Base-by-base conservation (phyloP, 192 early-diverging fungal genomes). In the Neocallimastix lanati region DNA sequence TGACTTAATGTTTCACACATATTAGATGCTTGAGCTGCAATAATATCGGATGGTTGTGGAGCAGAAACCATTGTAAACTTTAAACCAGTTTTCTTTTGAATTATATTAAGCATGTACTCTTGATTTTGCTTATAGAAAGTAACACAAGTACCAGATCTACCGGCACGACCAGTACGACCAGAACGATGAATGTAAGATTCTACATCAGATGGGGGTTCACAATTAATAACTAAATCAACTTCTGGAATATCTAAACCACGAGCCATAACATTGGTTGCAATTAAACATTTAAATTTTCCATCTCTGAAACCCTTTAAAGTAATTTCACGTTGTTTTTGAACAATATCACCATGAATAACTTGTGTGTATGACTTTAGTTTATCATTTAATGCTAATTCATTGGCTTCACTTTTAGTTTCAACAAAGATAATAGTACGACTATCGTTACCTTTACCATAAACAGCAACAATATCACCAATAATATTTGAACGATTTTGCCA, bases 211-310 rank as follows among this genome's bases (percentile, higher is more conserved):
- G 96, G 96, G 76, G 96, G 96, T 81, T 97, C 95, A 82, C 92
- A 92, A 86, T 98, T 97, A 87, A 98, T 94, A 28, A 98, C 96
- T 38, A 98, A 86, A 88, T 97, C 96, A 77, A 97, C 94, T 86
- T 96, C 93, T 58, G 94, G 95, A 81, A 98, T 96, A 88, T 97
- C 95, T 80, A 97, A 88, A 81, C 96, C 96, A 85, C 96, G 94
- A 29, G 95, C 96, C 38, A 93, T 90, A 28, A 98, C 96, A 84
- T 98, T 96, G 5, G 96, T 97, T 83, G 94, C 93, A 36, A 98
- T 92, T 78, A 97, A 92, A 82, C 89, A 92, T 80, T 86, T 87
- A 84, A 93, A 92, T 80, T 94, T 94, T 12, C 92, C 93, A 76
- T 95, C 92, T 82, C 94, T 87, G 86, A 95, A 95, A 76, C 91